A percentile compares a stretch with the other conserved stretches of the same genome.
phyloP scores from a whole-genome alignment of 148 eudicot species.

The Euryodendron excelsum region DNA sequence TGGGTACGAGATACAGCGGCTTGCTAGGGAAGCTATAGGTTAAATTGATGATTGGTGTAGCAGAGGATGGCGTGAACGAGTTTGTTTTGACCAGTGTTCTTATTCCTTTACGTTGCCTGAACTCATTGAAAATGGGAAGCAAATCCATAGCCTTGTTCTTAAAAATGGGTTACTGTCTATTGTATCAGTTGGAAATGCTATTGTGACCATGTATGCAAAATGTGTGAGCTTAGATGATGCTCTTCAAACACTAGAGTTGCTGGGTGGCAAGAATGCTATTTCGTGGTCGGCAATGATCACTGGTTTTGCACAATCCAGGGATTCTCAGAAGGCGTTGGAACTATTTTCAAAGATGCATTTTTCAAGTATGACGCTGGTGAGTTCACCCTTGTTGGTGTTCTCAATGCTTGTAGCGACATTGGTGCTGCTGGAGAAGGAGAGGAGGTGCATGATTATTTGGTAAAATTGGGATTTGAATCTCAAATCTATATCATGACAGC shows the following conservation, averaged over 20 bases:
- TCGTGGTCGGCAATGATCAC: conserved; percentile 61
- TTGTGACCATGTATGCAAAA: conserved; percentile 55
- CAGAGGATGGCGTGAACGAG: conserved; percentile 30
- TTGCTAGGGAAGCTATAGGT: conserved; percentile 40
- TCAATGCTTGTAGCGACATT: conserved; percentile 52
- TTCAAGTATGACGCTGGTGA: conserved; percentile 40
- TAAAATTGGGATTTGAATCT: conserved; percentile 48
- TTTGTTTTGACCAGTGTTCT: conserved; percentile 50
- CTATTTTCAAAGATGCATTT: conserved; percentile 49
- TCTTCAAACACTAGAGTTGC: conserved; percentile 35
- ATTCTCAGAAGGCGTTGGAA: conserved; percentile 38
- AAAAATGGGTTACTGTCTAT: conserved; percentile 32
- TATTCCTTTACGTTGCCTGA: conserved; percentile 29
- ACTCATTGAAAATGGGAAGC: conserved; percentile 33
- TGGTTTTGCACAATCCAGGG: conserved; percentile 54
- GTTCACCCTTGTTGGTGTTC: conserved; percentile 59
- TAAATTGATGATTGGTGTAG: conserved; percentile 31
- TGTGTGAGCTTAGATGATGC: conserved; percentile 40
- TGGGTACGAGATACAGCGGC: conserved; percentile 39
- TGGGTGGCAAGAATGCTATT: conserved; percentile 33
- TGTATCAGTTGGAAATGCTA: conserved; percentile 48
- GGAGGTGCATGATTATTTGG: conserved; percentile 47
- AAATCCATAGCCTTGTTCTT: conserved; percentile 38
- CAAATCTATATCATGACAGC: conserved; percentile 53
- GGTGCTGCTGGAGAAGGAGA: conserved; percentile 37